These are phyloP conservation scores for Glomus cerebriforme DNA, from an alignment of 192 early-diverging fungal genomes.

Conservation along the genomic window DNA sequence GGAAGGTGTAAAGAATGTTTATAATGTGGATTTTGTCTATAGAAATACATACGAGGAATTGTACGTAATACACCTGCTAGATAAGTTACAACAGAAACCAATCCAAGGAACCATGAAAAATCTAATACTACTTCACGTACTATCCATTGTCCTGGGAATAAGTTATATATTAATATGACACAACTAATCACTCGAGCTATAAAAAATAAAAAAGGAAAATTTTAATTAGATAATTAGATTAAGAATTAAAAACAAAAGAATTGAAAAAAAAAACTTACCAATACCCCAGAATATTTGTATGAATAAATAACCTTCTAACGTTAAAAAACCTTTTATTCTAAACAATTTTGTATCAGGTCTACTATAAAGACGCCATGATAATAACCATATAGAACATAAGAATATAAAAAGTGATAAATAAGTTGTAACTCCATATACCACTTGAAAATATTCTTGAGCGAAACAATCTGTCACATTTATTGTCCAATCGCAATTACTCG, in stretches of 20 bases:
- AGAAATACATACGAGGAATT: slow-evolving; percentile 23
- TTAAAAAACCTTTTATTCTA: slow-evolving; percentile 1
- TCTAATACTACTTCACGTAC: not conserved
- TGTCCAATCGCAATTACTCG: not conserved
- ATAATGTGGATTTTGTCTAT: slow-evolving; percentile 12
- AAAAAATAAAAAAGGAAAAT: not conserved
- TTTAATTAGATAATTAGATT: not conserved
- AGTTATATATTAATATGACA: not conserved
- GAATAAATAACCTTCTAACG: slow-evolving; percentile 17
- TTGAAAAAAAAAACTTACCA: not conserved
- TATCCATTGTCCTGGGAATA: not conserved
- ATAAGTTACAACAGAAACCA: not conserved
- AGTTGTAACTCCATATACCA: slow-evolving; percentile 2
- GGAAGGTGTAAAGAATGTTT: slow-evolving; percentile 13
- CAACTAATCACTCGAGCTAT: not conserved
- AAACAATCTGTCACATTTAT: not conserved
- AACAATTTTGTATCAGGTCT: not conserved
- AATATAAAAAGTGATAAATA: slow-evolving; percentile 1
- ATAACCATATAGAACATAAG: not conserved
- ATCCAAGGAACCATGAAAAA: not conserved
- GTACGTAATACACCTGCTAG: slow-evolving; percentile 10
- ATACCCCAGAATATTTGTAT: slow-evolving; percentile 10
- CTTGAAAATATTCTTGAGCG: not conserved
- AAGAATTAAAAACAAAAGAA: not conserved
- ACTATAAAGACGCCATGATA: slow-evolving; percentile 5